Conservation (phyloP, 2,329 filamentous ascomycete species). For the Neonectria faginata region DNA sequence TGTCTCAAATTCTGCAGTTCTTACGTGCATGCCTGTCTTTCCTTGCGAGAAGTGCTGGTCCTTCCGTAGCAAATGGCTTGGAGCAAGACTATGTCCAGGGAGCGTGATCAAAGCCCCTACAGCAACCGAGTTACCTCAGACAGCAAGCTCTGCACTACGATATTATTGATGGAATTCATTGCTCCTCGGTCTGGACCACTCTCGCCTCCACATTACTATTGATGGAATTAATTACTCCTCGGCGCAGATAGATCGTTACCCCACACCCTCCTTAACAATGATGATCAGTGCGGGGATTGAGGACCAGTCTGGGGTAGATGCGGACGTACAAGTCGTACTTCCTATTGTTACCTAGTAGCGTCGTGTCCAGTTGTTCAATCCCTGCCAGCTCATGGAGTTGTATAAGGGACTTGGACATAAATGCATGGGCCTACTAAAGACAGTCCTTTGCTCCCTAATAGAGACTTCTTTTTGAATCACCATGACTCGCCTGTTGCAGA, state of each 20-base stretch:
- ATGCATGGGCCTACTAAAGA: not conserved
- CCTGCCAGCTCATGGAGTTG: not conserved
- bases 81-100: too few species aligned
- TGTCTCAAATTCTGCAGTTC: not conserved
- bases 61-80: too few species aligned
- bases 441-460: not conserved
- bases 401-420: not conserved
- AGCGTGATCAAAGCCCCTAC: too few species aligned
- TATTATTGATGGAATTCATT: not conserved
- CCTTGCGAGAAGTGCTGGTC: not conserved
- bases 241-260: conserved; percentile 3
- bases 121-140: not conserved
- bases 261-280: not conserved
- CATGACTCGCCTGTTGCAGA: not conserved
- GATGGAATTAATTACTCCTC: conserved; percentile 20
- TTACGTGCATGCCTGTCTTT: not conserved
- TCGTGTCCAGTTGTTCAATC: not conserved
- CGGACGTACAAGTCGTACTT: not conserved
- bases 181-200: not conserved
- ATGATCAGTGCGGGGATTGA: not conserved
- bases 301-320: not conserved
- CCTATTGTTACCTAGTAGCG: not conserved
- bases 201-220: not conserved
- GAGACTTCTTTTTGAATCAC: not conserved
- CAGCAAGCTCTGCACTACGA: not conserved